Conservation (phyloP, 2,329 filamentous ascomycete genomes). For the Fusarium newnesense region DNA sequence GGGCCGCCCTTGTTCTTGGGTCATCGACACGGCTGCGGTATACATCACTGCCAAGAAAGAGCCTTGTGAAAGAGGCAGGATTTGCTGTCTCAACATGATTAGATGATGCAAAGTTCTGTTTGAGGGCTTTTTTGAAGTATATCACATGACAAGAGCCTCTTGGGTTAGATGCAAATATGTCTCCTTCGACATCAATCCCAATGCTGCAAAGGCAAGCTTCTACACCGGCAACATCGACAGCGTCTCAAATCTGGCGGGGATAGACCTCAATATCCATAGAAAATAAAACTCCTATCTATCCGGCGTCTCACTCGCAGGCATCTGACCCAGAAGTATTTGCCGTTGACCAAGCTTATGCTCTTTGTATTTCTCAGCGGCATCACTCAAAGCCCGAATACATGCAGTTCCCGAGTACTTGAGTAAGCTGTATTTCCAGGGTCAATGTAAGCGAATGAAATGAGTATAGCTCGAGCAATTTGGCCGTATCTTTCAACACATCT, state of each 20-base stretch:
- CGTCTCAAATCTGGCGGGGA: not conserved
- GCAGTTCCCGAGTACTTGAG: too few species aligned
- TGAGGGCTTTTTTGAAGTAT: not conserved
- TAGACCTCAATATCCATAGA: not conserved
- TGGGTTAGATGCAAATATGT: not conserved
- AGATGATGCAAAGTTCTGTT: too few species aligned
- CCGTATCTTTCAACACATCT: too few species aligned
- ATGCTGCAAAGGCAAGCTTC: fast-evolving
- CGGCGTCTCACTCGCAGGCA: not conserved
- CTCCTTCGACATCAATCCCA: not conserved
- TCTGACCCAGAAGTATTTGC: not conserved
- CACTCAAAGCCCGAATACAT: too few species aligned
- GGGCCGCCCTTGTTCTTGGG: too few species aligned
- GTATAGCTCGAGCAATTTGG: too few species aligned
- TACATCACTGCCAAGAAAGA: too few species aligned
- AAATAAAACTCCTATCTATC: not conserved
- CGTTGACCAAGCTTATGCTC: not conserved
- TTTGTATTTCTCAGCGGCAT: not conserved
- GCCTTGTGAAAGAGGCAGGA: too few species aligned
- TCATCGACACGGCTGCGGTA: too few species aligned
- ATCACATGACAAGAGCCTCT: not conserved
- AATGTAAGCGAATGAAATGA: too few species aligned
- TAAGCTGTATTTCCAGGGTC: too few species aligned
- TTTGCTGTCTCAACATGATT: too few species aligned
- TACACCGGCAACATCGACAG: not conserved